Evolutionary conservation across 192 early-diverging fungal species (phyloP), one percentile per base, ranked within the genome.

Genomic region (Coemansia biformis): DNA sequence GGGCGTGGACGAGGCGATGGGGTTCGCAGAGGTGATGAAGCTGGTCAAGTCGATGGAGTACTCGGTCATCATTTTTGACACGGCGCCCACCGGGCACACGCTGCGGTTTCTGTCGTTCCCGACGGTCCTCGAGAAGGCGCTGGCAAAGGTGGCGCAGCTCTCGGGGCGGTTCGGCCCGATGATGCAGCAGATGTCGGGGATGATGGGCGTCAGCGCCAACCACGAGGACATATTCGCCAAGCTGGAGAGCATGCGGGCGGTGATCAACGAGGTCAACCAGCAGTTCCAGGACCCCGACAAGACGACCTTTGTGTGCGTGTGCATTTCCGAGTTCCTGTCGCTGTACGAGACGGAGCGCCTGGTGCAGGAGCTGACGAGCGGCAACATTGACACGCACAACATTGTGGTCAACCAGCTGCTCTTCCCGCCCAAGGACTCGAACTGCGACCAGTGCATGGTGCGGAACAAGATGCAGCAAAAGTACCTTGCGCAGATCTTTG

Each of bases 21-120:
- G 92, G 36, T 99, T 99, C 78, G 94, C 94, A n/a, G 96, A 99
- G 63, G 96, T 99, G 13, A 99, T 99, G 96, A 99, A 99, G 85
- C 85, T 97, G 51, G 96, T 98, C 33, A 94, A 99, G 75, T 90
- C 90, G 46, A 98, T 99, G 93, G 91, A 98, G 48, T 99, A 99
- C 77, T 89, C 87, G 47, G 86, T 88, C 28, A 92, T 99, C 45
- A 93, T 99, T 38, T 99, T 99, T 78, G 96, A 99, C 77, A 99
- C 96, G 18, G 96, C 96, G 5, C 96, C 96, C 6, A 99, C 96
- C 5, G 96, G 96, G 15, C 96, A 99, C 55, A 99, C 96, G 10
- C 86, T 99, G 46, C 91, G 96, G 34, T 99, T 99, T 78, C 76
- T 99, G 42, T 93, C 91, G 23, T 98, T 99, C 84, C 96, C 96